A percentile compares a stretch with the other conserved stretches of the same genome.
Evolutionary conservation across 1,284 basidiomycete species (phyloP).

Genomic region (Calocybe gambosa): DNA sequence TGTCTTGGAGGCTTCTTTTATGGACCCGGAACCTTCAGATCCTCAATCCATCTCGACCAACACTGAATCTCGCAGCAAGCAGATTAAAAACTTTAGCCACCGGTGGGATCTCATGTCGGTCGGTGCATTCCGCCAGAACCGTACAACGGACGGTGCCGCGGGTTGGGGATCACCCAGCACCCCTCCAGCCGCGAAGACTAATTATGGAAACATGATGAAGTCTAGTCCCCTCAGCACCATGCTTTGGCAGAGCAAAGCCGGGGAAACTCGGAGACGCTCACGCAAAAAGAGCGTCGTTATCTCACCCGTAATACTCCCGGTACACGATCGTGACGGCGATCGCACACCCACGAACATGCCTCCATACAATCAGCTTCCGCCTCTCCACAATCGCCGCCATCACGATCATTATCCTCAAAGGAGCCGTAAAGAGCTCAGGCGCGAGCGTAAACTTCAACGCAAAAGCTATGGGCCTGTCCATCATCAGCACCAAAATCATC

Average conservation of each 20-base stretch:
- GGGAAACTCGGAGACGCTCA: slow-evolving; percentile 17
- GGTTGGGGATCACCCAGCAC: slow-evolving; percentile 30
- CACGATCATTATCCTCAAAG: slow-evolving; percentile 33
- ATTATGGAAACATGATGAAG: slow-evolving; percentile 43
- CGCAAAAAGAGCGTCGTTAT: slow-evolving; percentile 31
- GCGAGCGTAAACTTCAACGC: slow-evolving; percentile 58
- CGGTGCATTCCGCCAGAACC: slow-evolving; percentile 63
- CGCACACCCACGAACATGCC: slow-evolving; percentile 41
- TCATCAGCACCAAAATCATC: slow-evolving; percentile 31
- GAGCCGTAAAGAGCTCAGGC: slow-evolving; percentile 49
- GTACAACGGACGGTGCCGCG: slow-evolving; percentile 37
- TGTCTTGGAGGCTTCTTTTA: slow-evolving; percentile 69
- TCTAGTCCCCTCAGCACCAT: slow-evolving; percentile 50
- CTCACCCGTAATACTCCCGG: slow-evolving; percentile 50
- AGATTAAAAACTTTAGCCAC: slow-evolving; percentile 38
- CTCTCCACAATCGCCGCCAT: slow-evolving; percentile 28
- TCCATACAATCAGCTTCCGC: slow-evolving; percentile 21
- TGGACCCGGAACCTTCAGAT: slow-evolving; percentile 49
- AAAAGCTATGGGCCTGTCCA: slow-evolving; percentile 41
- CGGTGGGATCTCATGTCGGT: slow-evolving; percentile 75
- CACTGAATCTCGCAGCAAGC: slow-evolving; percentile 21
- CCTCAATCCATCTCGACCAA: slow-evolving; percentile 17
- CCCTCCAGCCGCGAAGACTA: slow-evolving; percentile 15
- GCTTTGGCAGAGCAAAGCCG: slow-evolving; percentile 44
- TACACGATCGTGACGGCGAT: slow-evolving; percentile 52